Evolutionary conservation across 2,329 filamentous ascomycete genomes (phyloP), one percentile per base, ranked within the genome.

Genomic region (Tolypocladium tundrense): DNA sequence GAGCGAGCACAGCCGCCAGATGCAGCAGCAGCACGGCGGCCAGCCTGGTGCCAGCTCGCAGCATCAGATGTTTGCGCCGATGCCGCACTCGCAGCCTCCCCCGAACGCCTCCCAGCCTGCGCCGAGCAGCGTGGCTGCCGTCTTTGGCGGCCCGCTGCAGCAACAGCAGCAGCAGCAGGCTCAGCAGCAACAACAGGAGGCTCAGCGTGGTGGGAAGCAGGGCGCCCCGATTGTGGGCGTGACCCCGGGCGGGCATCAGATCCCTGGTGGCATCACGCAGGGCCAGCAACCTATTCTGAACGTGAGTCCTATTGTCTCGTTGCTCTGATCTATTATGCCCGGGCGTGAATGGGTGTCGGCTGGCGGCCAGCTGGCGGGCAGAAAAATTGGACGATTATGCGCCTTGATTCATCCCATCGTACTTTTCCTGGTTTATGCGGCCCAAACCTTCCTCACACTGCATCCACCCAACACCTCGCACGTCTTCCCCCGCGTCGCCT

Each of bases 121-220:
- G 27, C 79, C 86, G 39, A 83, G 77, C 60, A 82, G 82, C 16
- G 80, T 84, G 54, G 82, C 78, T 4, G 81, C 82, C 56, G 79
- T 88, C 42, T 95, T 92, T 65, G 87, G 86, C 31, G 84, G 86
- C 3, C 85, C 88, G 53, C 75, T 86, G 58, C 86, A 85, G 64
- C 82, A 77, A 59, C 59, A 60, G 48, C 62, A 58, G 53, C 53
- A 24, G 40, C 56, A 51, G 27, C 27, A 77, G 67, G 75, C 79
- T 70, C 59, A 62, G 24, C 61, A 64, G 37, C 62, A 82, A 79
- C 59, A 86, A 68, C 89, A 90, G 68, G 85, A 86, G 53, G 75
- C 79, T 56, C 77, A 80, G n/a, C 83, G 83, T 61, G 73, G 79
- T 71, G 60, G 76, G 7, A 72, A 70, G 58, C 68, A 68, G 52